phyloP scores from a whole-genome alignment of 2,329 filamentous ascomycete species.

The Aschersonia sp. region DNA sequence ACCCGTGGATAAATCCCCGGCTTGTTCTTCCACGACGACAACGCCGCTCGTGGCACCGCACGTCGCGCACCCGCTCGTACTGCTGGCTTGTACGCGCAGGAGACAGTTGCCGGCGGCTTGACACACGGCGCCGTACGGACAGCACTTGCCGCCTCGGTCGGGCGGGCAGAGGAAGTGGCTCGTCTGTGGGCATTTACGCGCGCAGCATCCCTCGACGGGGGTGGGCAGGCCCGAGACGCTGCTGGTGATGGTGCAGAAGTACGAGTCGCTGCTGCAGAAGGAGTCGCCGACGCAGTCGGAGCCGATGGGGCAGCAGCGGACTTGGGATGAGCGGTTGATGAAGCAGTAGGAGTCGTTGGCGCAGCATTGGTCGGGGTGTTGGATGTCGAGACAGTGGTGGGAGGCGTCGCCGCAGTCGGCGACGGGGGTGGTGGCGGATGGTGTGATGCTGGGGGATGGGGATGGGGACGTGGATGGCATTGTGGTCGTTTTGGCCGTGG shows the following conservation, averaged over 20 bases:
- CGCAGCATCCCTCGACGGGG: slow-evolving; percentile 20
- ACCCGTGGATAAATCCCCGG: slow-evolving; percentile 25
- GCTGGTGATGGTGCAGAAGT: slow-evolving; percentile 16
- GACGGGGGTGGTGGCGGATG: background rate
- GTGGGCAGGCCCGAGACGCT: slow-evolving; percentile 4
- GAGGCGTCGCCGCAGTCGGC: background rate
- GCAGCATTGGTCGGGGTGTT: slow-evolving; percentile 24
- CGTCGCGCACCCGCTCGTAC: slow-evolving; percentile 34
- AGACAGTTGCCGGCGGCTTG: slow-evolving; percentile 19
- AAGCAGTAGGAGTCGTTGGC: slow-evolving; percentile 30
- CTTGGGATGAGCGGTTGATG: slow-evolving; percentile 16
- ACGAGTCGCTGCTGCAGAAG: slow-evolving; percentile 17
- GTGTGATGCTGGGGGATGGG: background rate
- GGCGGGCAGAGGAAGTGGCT: slow-evolving; percentile 29
- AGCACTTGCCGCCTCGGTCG: slow-evolving; percentile 33
- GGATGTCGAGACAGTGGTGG: slow-evolving; percentile 25
- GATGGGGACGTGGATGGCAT: background rate
- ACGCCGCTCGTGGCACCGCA: slow-evolving; percentile 10
- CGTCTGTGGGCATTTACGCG: slow-evolving; percentile 23
- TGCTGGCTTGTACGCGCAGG: slow-evolving; percentile 16
- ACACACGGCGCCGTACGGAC: slow-evolving; percentile 29
- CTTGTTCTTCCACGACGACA: slow-evolving; percentile 7
- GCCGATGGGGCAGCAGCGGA: slow-evolving; percentile 27
- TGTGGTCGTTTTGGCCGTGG: too few species aligned
- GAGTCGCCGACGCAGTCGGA: slow-evolving; percentile 24